Evolutionary conservation across 352 stramenopile genomes (phyloP).

Genomic region (Phytopythium vexans): DNA sequence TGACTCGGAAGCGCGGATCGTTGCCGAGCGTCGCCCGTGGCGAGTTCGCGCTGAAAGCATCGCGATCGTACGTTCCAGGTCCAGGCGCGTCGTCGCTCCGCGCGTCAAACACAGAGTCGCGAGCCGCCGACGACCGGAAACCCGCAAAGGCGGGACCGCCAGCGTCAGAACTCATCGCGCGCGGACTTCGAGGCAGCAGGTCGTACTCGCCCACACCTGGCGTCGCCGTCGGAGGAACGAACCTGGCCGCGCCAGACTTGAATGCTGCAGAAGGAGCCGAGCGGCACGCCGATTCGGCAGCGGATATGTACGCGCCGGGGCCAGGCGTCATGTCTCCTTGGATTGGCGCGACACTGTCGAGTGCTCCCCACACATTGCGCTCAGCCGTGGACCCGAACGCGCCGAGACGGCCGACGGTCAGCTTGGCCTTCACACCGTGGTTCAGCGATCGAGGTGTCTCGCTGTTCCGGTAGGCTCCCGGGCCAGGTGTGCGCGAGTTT

Average conservation of each 20-base stretch:
- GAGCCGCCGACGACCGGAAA: constrained; percentile 46
- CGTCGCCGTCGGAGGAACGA: constrained; percentile 13
- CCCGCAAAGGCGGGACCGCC: constrained; percentile 2
- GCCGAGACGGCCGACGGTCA: constrained; percentile 57
- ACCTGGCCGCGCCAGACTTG: constrained; percentile 55
- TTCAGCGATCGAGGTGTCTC: constrained; percentile 63
- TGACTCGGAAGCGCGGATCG: constrained; percentile 49
- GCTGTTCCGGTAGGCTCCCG: constrained; percentile 45
- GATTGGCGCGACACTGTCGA: constrained; percentile 41
- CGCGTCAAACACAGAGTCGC: constrained; percentile 36
- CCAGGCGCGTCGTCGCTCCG: constrained; percentile 37
- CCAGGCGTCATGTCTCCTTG: constrained; percentile 37
- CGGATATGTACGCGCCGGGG: constrained; percentile 45
- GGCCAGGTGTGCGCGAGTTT: constrained; percentile 23
- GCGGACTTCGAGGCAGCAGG: constrained; percentile 5
- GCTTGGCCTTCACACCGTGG: constrained; percentile 38
- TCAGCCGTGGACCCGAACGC: constrained; percentile 76
- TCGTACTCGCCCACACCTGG: constrained; percentile 58
- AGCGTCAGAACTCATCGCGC: not conserved
- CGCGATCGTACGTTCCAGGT: constrained; percentile 40
- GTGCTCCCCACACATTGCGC: constrained; percentile 61
- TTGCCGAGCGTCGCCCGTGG: constrained; percentile 43
- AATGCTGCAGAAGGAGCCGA: constrained; percentile 34
- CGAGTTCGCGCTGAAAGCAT: constrained; percentile 4
- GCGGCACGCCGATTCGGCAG: not conserved